phyloP scores from a whole-genome alignment of 1,284 basidiomycete genomes.

The Puccinia hordei region DNA sequence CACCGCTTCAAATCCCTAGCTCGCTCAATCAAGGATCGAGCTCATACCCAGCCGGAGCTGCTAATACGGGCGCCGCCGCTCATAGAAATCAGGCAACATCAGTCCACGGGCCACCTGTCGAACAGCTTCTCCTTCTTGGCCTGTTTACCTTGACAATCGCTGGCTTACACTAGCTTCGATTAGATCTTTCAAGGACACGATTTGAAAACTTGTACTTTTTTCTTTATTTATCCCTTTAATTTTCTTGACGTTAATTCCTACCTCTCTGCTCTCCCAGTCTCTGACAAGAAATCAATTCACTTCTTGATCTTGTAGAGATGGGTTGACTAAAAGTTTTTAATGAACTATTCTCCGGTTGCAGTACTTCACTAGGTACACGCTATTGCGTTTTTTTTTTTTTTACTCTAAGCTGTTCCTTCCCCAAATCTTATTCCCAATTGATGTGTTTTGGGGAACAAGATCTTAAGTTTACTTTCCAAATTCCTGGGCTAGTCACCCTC shows the following conservation, averaged over 20 bases:
- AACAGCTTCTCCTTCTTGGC: not conserved
- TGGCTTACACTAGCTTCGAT: not conserved
- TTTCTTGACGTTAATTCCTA: too few relatives aligned
- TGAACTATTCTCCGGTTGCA: too few relatives aligned
- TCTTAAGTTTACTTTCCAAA: too few relatives aligned
- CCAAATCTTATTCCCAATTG: too few relatives aligned
- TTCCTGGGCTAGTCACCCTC: too few relatives aligned
- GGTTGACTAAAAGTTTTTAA: too few relatives aligned
- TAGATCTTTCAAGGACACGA: not conserved
- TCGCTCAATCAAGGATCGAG: constrained; percentile 26
- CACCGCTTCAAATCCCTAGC: constrained; percentile 9
- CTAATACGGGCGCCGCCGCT: not conserved
- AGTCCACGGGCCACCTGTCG: not conserved
- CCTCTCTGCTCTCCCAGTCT: not conserved
- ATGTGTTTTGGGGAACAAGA: too few relatives aligned
- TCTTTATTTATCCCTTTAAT: not conserved
- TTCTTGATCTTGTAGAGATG: too few relatives aligned
- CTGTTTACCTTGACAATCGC: not conserved
- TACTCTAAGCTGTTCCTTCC: too few relatives aligned
- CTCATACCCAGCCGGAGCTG: constrained; percentile 16
- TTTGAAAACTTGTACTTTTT: not conserved
- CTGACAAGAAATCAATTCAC: not conserved
- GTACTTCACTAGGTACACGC: too few relatives aligned
- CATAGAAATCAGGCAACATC: not conserved
- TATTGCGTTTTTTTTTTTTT: too few relatives aligned